A percentile compares a stretch with the other conserved stretches of the same genome.
Evolutionary conservation across 2,329 filamentous ascomycete genomes (phyloP).

Genomic region (Diaporthe vexans): DNA sequence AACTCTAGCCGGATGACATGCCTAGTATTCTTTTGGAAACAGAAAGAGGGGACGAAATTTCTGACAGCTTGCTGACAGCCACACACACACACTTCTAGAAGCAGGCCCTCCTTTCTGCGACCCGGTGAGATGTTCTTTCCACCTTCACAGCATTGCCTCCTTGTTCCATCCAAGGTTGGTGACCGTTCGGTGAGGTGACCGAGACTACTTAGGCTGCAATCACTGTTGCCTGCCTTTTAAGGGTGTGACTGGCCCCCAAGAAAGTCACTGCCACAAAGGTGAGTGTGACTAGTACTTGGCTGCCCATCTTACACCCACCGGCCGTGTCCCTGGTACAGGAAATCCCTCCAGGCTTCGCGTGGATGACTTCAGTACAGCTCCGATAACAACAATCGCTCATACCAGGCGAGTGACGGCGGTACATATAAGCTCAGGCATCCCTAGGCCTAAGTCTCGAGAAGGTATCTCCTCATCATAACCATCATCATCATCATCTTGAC

Average conservation of each 20-base stretch:
- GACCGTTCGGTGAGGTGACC: conserved; percentile 1
- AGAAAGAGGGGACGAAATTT: neutral
- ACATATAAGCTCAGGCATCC: conserved; percentile 8
- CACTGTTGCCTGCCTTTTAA: conserved; percentile 24
- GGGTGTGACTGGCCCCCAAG: conserved; percentile 27
- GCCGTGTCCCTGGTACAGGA: neutral
- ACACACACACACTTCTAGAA: neutral
- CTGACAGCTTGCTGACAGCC: conserved; percentile 17
- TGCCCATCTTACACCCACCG: neutral
- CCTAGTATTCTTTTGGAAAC: conserved; percentile 20
- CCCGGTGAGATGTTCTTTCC: neutral
- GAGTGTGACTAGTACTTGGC: neutral
- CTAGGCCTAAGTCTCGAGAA: neutral
- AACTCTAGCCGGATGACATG: conserved; percentile 2
- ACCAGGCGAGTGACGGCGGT: neutral
- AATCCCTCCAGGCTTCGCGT: neutral
- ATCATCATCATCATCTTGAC: neutral
- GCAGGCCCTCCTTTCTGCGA: neutral
- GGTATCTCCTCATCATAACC: neutral
- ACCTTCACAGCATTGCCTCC: neutral
- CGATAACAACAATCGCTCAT: neutral
- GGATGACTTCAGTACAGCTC: neutral
- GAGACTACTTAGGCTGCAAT: neutral
- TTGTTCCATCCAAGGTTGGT: neutral
- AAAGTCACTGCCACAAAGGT: neutral